A percentile compares a stretch with the other conserved stretches of the same genome.
Evolutionary conservation across 257 asterid genomes (phyloP).

Genomic region (Salvia splendens): DNA sequence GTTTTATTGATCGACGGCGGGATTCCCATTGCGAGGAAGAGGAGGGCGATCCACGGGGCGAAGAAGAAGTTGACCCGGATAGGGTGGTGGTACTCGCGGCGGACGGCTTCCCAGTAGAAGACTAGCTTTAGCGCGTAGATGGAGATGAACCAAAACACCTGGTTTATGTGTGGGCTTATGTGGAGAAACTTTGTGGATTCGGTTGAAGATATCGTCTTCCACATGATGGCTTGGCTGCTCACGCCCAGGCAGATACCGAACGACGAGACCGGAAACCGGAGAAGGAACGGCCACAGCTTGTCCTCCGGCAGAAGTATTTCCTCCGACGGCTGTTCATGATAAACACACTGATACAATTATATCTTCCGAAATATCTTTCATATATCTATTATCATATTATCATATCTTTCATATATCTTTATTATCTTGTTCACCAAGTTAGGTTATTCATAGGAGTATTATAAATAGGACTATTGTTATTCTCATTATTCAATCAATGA

Average conservation of each 20-base stretch:
- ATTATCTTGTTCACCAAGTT: no score
- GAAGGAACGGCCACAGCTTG: constrained; percentile 86
- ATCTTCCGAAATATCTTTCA: no score
- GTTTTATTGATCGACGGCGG: constrained; percentile 56
- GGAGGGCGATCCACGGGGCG: constrained; percentile 84
- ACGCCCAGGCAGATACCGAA: constrained; percentile 90
- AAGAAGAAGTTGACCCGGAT: constrained; percentile 90
- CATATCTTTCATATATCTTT: no score
- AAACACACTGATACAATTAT: no score
- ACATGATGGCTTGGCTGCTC: constrained; percentile 94
- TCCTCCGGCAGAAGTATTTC: constrained; percentile 70
- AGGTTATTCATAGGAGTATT: no score
- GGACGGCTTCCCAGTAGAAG: constrained; percentile 91
- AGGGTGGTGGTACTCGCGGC: constrained; percentile 93
- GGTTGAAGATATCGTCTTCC: constrained; percentile 74
- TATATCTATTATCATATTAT: no score
- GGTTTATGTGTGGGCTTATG: constrained; percentile 55
- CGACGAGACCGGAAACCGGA: constrained; percentile 74
- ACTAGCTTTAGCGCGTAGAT: constrained; percentile 55
- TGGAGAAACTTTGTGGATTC: constrained; percentile 66
- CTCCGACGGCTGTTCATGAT: constrained; percentile 47
- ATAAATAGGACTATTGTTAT: no score
- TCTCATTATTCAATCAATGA: no score
- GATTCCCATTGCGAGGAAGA: constrained; percentile 66
- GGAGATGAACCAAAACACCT: constrained; percentile 63